These are phyloP conservation scores for Penicillium bialowiezense DNA, from an alignment of 495 filamentous ascomycete genomes.

Conservation along the genomic window DNA sequence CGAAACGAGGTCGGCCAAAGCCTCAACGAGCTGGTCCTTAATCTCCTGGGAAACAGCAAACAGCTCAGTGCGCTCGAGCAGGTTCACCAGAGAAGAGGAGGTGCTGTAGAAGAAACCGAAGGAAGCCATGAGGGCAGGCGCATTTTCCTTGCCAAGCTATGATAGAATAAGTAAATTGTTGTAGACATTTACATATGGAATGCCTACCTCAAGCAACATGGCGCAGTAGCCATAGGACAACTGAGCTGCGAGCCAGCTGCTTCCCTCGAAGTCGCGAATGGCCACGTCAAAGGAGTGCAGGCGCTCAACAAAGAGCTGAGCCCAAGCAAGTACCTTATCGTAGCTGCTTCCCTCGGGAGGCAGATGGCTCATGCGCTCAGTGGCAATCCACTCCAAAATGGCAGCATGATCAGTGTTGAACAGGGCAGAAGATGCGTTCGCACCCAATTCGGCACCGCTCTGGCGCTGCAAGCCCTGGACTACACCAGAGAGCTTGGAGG, in stretches of 20 bases:
- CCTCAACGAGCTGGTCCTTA: constrained; percentile 29
- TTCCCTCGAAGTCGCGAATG: constrained; percentile 31
- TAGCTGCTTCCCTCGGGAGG: constrained; percentile 39
- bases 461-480: constrained; percentile 24
- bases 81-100: constrained; percentile 21
- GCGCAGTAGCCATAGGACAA: constrained; percentile 38
- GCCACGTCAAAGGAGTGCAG: constrained; percentile 33
- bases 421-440: constrained; percentile 9
- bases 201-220: constrained; percentile 34
- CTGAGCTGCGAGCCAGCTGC: constrained; percentile 35
- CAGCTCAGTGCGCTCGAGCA: constrained; percentile 26
- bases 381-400: constrained; percentile 28
- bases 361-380: constrained; percentile 35
- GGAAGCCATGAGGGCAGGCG: constrained; percentile 19
- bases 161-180: not conserved
- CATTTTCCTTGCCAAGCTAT: constrained; percentile 28
- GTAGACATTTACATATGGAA: not conserved
- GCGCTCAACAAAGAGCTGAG: constrained; percentile 24
- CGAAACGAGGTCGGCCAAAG: constrained; percentile 27
- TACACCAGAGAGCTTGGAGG: constrained; percentile 23
- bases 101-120: constrained; percentile 29
- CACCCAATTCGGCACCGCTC: constrained; percentile 26
- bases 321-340: constrained; percentile 38
- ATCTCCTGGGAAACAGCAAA: constrained; percentile 28
- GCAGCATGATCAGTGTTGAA: constrained; percentile 24